phyloP scores from a whole-genome alignment of 768 basidiomycete genomes.

The Russula olivacea region DNA sequence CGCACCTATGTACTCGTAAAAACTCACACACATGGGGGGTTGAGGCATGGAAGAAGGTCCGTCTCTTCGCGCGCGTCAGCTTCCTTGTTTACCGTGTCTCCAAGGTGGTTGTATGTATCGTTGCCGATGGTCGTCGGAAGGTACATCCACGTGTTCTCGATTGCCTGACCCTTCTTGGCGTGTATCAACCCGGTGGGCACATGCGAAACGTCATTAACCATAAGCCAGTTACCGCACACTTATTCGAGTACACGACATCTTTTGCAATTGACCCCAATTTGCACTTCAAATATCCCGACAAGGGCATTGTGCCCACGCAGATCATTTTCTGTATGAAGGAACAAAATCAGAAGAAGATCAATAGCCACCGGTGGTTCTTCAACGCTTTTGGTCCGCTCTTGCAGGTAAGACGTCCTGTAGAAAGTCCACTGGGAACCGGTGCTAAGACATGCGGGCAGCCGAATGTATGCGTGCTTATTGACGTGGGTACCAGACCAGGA shows the following conservation, averaged over 20 bases:
- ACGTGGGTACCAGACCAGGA: slow-evolving; percentile 89
- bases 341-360: slow-evolving; percentile 96
- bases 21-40: slow-evolving; percentile 93
- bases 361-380: slow-evolving; percentile 96
- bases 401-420: slow-evolving; percentile 44
- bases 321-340: slow-evolving; percentile 90
- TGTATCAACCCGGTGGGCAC: slow-evolving; percentile 71
- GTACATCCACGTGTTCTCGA: slow-evolving; percentile 80
- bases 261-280: slow-evolving; percentile 74
- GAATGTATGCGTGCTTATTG: slow-evolving; percentile 87
- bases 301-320: slow-evolving; percentile 91
- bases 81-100: neutral
- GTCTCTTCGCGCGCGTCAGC: neutral
- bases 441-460: slow-evolving; percentile 42
- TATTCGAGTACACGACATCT: slow-evolving; percentile 85
- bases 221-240: slow-evolving; percentile 62
- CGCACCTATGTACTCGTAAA: slow-evolving; percentile 76
- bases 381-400: slow-evolving; percentile 84
- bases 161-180: slow-evolving; percentile 86
- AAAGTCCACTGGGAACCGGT: neutral
- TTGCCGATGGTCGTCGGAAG: slow-evolving; percentile 81
- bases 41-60: slow-evolving; percentile 93
- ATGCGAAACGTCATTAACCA: slow-evolving; percentile 64
- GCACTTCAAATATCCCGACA: slow-evolving; percentile 84
- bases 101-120: slow-evolving; percentile 90